Evolutionary conservation across 1,284 basidiomycete genomes (phyloP).

Genomic region (Puccinia polysora): DNA sequence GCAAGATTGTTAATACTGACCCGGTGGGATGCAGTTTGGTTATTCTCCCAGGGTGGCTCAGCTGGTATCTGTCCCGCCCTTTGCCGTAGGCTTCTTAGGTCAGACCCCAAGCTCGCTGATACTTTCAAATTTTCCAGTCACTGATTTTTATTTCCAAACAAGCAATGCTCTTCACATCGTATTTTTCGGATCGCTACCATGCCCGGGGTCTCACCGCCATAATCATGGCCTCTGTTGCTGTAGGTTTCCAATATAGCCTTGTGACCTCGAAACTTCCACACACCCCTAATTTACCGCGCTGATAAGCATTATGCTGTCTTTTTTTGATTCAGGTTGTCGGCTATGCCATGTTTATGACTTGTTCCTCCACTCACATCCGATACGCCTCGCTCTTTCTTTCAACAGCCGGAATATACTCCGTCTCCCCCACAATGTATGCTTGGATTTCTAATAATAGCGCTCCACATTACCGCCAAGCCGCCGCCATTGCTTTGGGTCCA

Average conservation of each 20-base stretch:
- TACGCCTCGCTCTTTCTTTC: constrained; percentile 32
- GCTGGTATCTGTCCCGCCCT: constrained; percentile 35
- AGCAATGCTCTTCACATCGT: constrained; percentile 38
- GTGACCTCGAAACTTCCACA: too few species aligned
- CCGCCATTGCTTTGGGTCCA: constrained; percentile 36
- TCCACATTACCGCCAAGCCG: constrained; percentile 35
- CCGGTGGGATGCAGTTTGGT: constrained; percentile 14
- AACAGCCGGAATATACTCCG: constrained; percentile 30
- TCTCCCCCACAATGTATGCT: constrained; percentile 29
- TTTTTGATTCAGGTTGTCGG: constrained; percentile 9
- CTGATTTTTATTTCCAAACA: neutral
- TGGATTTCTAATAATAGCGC: constrained; percentile 42
- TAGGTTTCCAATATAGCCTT: too few species aligned
- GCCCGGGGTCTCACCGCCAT: constrained; percentile 35
- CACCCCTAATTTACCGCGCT: too few species aligned
- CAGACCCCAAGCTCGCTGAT: neutral
- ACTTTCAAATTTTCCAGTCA: neutral
- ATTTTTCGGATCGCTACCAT: constrained; percentile 36
- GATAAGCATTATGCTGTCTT: too few species aligned
- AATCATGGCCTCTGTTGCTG: constrained; percentile 7
- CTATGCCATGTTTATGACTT: constrained; percentile 23
- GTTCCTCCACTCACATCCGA: neutral
- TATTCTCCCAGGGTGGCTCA: constrained; percentile 26
- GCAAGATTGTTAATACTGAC: neutral
- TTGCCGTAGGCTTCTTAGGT: constrained; percentile 24